Conservation (phyloP, 2,329 filamentous ascomycete species). For the Fusarium agapanthi region DNA sequence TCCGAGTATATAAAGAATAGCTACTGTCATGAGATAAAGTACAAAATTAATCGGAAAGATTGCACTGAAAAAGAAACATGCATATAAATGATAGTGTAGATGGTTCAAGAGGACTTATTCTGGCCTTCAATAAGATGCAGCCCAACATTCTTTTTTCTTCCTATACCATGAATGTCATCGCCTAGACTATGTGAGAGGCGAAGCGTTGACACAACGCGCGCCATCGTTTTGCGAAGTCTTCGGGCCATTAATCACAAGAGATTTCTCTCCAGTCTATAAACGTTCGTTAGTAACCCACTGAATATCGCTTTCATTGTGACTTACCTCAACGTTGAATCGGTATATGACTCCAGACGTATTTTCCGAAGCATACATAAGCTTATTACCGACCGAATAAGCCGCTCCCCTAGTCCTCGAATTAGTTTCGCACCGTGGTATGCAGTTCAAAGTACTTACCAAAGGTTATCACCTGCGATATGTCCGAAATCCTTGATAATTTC, state of each 20-base stretch:
- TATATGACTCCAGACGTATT: conserved; percentile 10
- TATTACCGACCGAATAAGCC: not conserved
- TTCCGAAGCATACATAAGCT: conserved; percentile 8
- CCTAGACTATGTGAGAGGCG: not conserved
- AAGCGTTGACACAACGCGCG: conserved; percentile 15
- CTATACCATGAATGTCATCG: not conserved
- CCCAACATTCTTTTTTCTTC: accelerated
- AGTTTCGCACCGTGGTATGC: accelerated
- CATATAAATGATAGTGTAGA: not conserved
- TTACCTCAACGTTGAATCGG: not conserved
- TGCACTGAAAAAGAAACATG: not conserved
- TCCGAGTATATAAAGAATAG: conserved; percentile 27
- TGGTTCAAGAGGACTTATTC: accelerated
- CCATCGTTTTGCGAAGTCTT: conserved; percentile 11
- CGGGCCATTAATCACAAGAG: conserved; percentile 1
- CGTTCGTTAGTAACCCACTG: not conserved
- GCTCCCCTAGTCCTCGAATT: not conserved
- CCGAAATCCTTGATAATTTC: not conserved
- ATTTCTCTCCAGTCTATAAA: not conserved
- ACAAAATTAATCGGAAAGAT: not conserved
- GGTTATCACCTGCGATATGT: not conserved
- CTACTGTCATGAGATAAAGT: not conserved
- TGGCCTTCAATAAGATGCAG: not conserved
- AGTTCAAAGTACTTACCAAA: not conserved
- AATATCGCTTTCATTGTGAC: accelerated